A percentile compares a stretch with the other conserved stretches of the same genome.
These are phyloP conservation scores for Priceomyces medius DNA, from an alignment of 805 yeast genomes.

Conservation along the genomic window DNA sequence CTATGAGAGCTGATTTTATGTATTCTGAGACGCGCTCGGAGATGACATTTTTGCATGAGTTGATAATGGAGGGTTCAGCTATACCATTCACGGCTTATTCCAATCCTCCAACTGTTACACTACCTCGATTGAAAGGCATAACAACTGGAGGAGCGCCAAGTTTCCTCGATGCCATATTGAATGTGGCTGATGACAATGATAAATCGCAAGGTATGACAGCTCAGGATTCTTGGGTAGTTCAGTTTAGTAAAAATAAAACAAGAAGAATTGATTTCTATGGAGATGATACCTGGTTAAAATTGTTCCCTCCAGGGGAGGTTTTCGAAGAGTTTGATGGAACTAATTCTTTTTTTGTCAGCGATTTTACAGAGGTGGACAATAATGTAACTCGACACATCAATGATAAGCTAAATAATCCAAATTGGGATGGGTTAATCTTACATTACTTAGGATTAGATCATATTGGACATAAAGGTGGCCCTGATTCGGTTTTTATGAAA, in stretches of 20 bases:
- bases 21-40: conserved; percentile 57
- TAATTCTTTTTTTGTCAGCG: conserved; percentile 90
- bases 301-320: conserved; percentile 61
- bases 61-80: conserved; percentile 67
- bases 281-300: conserved; percentile 95
- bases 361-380: conserved; percentile 88
- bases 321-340: conserved; percentile 81
- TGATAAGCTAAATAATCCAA: conserved; percentile 44
- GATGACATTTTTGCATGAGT: conserved; percentile 64
- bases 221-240: conserved; percentile 87
- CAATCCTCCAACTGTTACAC: conserved; percentile 94
- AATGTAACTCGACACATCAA: conserved; percentile 89
- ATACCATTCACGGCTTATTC: conserved; percentile 89
- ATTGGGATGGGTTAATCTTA: conserved; percentile 84
- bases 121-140: conserved; percentile 89
- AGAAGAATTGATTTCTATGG: conserved; percentile 80
- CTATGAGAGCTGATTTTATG: conserved; percentile 85
- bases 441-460: conserved; percentile 96
- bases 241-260: conserved; percentile 43
- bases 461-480: conserved; percentile 97
- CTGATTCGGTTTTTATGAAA: conserved; percentile 76
- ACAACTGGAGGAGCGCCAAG: conserved; percentile 95
- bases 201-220: conserved; percentile 62
- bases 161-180: conserved; percentile 89
- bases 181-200: conserved; percentile 87